phyloP scores from a whole-genome alignment of 176 grass and related monocot species.

The Zea luxurians region DNA sequence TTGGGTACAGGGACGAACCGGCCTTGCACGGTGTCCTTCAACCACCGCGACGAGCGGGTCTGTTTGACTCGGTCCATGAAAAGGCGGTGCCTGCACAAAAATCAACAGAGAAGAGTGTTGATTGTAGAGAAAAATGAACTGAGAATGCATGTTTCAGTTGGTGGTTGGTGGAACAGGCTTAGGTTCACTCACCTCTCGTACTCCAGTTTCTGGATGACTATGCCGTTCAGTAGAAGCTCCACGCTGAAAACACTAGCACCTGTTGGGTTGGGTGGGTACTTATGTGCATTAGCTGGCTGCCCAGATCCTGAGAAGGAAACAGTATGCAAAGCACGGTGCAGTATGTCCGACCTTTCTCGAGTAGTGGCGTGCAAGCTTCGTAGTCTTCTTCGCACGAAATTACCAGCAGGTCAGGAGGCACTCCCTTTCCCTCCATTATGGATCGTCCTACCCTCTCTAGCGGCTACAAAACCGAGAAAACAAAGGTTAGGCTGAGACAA shows the following conservation, averaged over 20 bases:
- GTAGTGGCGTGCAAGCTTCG: conserved; percentile 46
- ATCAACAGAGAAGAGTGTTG: background rate
- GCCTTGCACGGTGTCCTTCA: conserved; percentile 26
- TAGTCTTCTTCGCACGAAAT: conserved; percentile 90
- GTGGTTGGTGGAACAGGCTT: background rate
- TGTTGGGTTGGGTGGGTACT: conserved; percentile 23
- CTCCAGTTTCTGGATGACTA: conserved; percentile 82
- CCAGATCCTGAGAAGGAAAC: conserved; percentile 10
- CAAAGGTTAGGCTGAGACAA: background rate
- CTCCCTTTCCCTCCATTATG: conserved; percentile 51
- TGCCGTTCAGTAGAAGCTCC: conserved; percentile 75
- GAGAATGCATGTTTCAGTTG: too few relatives aligned
- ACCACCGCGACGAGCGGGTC: conserved; percentile 55
- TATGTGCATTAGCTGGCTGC: conserved; percentile 14
- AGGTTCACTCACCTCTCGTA: conserved; percentile 53
- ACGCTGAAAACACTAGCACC: conserved; percentile 51
- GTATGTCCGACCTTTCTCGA: conserved; percentile 66
- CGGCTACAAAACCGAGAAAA: conserved; percentile 45
- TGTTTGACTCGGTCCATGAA: conserved; percentile 46
- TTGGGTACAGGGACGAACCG: conserved; percentile 46
- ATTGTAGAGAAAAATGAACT: background rate
- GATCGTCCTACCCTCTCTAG: conserved; percentile 78
- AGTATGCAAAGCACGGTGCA: background rate
- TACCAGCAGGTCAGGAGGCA: conserved; percentile 69
- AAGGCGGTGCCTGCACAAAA: conserved; percentile 40